Evolutionary conservation across 129 eudicot genomes (phyloP).

Genomic region (Flaveria trinervia): DNA sequence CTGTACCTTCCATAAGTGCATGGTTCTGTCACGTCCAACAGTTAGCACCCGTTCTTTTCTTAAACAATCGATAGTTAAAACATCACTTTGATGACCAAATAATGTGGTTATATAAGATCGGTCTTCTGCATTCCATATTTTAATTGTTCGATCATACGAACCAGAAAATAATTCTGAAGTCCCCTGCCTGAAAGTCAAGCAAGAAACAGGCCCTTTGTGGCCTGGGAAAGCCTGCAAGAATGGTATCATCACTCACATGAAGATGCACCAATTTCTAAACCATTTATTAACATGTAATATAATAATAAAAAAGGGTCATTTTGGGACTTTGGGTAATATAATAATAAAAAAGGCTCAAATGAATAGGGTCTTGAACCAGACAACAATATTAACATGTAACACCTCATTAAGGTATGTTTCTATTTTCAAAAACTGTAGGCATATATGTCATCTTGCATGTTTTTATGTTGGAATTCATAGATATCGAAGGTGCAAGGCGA

Average conservation of each 20-base stretch:
- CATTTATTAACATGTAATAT: too few relatives aligned
- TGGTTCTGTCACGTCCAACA: slow-evolving; percentile 88
- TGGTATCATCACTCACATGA: neutral
- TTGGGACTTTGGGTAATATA: too few relatives aligned
- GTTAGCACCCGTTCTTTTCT: slow-evolving; percentile 79
- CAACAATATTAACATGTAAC: neutral
- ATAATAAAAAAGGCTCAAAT: neutral
- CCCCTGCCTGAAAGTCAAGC: slow-evolving; percentile 88
- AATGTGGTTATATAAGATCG: slow-evolving; percentile 65
- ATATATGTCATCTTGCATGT: neutral
- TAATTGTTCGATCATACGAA: slow-evolving; percentile 79
- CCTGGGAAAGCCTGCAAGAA: slow-evolving; percentile 85
- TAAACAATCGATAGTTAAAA: slow-evolving; percentile 72
- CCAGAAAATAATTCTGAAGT: slow-evolving; percentile 93
- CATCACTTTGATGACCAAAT: slow-evolving; percentile 95
- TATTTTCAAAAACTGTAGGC: neutral
- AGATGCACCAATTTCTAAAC: neutral
- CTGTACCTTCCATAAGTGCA: slow-evolving; percentile 85
- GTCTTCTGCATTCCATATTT: slow-evolving; percentile 94
- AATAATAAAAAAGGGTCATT: too few relatives aligned
- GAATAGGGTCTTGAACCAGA: neutral
- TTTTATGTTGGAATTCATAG: too few relatives aligned
- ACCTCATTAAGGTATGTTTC: neutral
- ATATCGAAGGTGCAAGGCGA: too few relatives aligned
- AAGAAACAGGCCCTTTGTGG: slow-evolving; percentile 85